phyloP scores from a whole-genome alignment of 306 rosid species.

The Fragaria ananassa region DNA sequence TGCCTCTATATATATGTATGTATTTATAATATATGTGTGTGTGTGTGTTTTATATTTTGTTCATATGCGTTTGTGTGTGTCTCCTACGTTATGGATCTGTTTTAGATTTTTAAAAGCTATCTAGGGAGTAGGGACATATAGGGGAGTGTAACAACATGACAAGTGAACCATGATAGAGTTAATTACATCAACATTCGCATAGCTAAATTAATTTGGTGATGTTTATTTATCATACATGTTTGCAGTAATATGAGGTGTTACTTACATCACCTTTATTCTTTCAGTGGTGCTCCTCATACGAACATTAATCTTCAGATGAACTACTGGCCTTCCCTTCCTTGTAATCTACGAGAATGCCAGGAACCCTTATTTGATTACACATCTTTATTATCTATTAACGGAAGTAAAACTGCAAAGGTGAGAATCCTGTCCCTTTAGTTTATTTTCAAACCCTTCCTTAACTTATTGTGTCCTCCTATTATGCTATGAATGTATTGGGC shows the following conservation, averaged over 20 bases:
- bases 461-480: background rate
- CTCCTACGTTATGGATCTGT: too few species aligned
- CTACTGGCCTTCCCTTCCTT: constrained; percentile 93
- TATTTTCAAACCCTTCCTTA: background rate
- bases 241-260: constrained; percentile 10
- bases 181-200: background rate
- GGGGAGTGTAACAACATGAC: background rate
- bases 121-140: background rate
- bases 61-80: too few species aligned
- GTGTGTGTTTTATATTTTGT: background rate
- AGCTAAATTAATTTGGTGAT: background rate
- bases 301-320: constrained; percentile 96
- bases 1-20: background rate
- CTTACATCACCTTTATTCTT: constrained; percentile 28
- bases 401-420: constrained; percentile 86
- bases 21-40: background rate
- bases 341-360: constrained; percentile 89
- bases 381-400: constrained; percentile 59
- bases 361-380: constrained; percentile 75
- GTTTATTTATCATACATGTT: background rate
- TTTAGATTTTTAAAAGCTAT: background rate
- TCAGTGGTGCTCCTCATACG: constrained; percentile 93
- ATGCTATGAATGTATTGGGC: background rate
- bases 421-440: constrained; percentile 20
- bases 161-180: background rate